A percentile compares a stretch with the other conserved stretches of the same genome.
Evolutionary conservation across 225 moss, liverwort and hornwort genomes (phyloP).

Genomic region (Neckera pumila): DNA sequence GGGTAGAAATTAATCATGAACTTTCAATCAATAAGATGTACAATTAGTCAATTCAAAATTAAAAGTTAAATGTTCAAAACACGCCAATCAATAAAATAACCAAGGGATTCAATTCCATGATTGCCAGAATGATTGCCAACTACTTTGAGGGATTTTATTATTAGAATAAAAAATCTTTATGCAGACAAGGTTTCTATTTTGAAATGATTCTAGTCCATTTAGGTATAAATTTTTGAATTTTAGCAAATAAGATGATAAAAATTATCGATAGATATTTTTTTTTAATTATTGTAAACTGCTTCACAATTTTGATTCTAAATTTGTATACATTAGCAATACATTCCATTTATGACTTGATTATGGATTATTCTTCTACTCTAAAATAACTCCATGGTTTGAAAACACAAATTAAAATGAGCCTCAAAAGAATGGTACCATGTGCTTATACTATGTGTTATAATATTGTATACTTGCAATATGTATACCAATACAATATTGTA

Average conservation of each 20-base stretch:
- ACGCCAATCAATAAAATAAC: background rate
- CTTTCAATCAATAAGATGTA: background rate
- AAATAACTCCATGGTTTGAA: too few relatives aligned
- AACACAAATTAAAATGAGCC: too few relatives aligned
- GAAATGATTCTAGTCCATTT: background rate
- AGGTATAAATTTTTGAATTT: background rate
- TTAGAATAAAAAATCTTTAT: background rate
- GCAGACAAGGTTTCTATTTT: background rate
- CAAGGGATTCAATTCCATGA: background rate
- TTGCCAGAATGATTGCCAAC: background rate
- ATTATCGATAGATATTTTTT: background rate
- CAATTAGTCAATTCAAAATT: background rate
- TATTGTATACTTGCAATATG: too few relatives aligned
- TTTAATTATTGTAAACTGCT: background rate
- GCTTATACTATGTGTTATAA: too few relatives aligned
- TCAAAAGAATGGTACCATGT: too few relatives aligned
- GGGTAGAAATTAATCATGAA: background rate
- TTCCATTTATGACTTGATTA: background rate
- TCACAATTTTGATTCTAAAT: background rate
- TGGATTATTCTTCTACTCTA: too few relatives aligned
- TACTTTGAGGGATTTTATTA: too few relatives aligned
- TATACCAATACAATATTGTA: too few relatives aligned
- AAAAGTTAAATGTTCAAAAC: background rate
- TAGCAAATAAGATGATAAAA: background rate
- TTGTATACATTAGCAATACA: too few relatives aligned